Evolutionary conservation across 257 asterid species (phyloP).

Genomic region (Salvia hispanica): DNA sequence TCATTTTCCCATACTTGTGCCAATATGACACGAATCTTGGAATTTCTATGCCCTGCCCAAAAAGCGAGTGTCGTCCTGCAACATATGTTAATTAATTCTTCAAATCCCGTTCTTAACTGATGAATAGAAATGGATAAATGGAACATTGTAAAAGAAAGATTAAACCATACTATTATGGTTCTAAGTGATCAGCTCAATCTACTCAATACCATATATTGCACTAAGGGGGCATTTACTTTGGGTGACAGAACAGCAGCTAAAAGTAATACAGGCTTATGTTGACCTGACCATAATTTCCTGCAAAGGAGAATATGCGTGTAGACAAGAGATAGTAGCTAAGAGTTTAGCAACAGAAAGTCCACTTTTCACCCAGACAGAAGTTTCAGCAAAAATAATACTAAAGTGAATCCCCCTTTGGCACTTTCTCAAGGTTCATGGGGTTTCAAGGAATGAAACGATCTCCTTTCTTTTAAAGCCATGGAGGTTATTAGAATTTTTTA

Average conservation of each 20-base stretch:
- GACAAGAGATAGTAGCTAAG: conserved; percentile 1
- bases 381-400: neutral
- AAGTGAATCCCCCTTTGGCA: neutral
- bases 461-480: neutral
- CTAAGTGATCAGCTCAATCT: neutral
- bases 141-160: conserved; percentile 2
- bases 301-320: conserved; percentile 12
- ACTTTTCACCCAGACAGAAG: neutral
- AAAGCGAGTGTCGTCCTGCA: conserved; percentile 92
- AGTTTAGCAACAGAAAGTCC: neutral
- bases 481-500: neutral
- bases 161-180: neutral
- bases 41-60: conserved; percentile 99
- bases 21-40: conserved; percentile 87
- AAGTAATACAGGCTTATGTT: no score
- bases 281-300: neutral
- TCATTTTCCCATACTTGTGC: conserved; percentile 98
- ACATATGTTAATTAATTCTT: conserved; percentile 27
- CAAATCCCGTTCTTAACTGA: conserved; percentile 3
- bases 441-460: neutral
- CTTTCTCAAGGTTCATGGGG: conserved; percentile 5
- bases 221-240: neutral
- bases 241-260: no score
- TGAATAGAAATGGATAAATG: neutral
- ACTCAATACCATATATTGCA: neutral